phyloP scores from a whole-genome alignment of 2,329 filamentous ascomycete species.

The Diaporthe eres region DNA sequence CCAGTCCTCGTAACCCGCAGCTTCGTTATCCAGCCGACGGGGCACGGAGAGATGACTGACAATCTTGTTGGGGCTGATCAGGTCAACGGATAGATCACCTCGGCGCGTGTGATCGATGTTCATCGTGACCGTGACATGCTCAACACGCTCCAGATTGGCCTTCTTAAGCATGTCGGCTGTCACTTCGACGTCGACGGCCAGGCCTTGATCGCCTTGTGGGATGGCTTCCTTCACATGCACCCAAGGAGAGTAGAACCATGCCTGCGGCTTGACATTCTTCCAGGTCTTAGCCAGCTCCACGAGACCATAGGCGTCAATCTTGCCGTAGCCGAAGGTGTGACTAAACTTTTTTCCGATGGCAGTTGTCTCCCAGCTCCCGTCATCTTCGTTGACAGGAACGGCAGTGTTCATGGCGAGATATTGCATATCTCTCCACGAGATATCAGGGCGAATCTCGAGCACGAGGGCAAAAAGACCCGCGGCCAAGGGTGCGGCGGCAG shows the following conservation, averaged over 20 bases:
- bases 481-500: conserved; percentile 92
- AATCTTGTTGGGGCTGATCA: conserved; percentile 86
- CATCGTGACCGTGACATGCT: conserved; percentile 98
- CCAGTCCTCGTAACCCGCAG: conserved; percentile 89
- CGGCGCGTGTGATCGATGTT: conserved; percentile 90
- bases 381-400: conserved; percentile 80
- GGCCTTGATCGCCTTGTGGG: conserved; percentile 85
- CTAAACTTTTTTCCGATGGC: conserved; percentile 88
- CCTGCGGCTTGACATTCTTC: conserved; percentile 92
- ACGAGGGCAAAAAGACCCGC: conserved; percentile 93
- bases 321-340: conserved; percentile 96
- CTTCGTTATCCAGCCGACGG: conserved; percentile 76
- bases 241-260: conserved; percentile 96
- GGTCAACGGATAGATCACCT: conserved; percentile 92
- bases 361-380: conserved; percentile 85
- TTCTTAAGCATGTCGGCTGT: conserved; percentile 83
- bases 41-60: conserved; percentile 86
- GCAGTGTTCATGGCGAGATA: conserved; percentile 90
- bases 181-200: conserved; percentile 85
- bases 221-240: conserved; percentile 88
- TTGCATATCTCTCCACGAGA: conserved; percentile 95
- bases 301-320: conserved; percentile 88
- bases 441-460: conserved; percentile 85
- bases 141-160: conserved; percentile 87
- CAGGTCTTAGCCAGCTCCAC: conserved; percentile 90